Percentiles rank a stretch among this genome's conserved stretches.
These are phyloP conservation scores for Pythium insidiosum DNA, from an alignment of 352 stramenopile genomes.

Conservation along the genomic window DNA sequence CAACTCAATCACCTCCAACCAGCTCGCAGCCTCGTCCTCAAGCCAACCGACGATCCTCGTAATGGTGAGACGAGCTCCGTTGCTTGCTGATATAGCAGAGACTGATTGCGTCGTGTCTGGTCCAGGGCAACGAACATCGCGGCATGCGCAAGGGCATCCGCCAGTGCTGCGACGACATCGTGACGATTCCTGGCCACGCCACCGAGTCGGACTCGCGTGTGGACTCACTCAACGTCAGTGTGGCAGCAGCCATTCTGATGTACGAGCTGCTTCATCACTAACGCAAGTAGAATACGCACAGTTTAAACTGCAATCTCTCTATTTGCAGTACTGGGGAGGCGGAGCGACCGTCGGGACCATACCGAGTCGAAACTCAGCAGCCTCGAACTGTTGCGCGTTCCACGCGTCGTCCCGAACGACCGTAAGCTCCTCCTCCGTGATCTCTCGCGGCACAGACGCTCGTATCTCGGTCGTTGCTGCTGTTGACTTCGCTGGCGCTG, in stretches of 20 bases:
- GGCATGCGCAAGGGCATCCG: conserved; percentile 66
- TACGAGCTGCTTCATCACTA: conserved; percentile 75
- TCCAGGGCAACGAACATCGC: conserved; percentile 69
- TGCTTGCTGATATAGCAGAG: not conserved
- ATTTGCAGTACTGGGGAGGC: conserved; percentile 42
- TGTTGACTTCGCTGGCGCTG: too few species aligned
- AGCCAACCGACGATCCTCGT: conserved; percentile 67
- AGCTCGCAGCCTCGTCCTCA: conserved; percentile 33
- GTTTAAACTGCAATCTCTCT: too few species aligned
- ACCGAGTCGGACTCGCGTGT: conserved; percentile 55
- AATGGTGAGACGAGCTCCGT: conserved; percentile 35
- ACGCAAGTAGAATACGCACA: too few species aligned
- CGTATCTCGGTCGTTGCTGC: too few species aligned
- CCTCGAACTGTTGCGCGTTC: conserved; percentile 53
- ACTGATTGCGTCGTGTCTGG: not conserved
- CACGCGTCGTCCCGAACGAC: conserved; percentile 45
- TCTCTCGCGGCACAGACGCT: conserved; percentile 3
- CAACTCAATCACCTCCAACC: conserved; percentile 55
- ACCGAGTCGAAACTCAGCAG: conserved; percentile 37
- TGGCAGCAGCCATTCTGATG: conserved; percentile 65
- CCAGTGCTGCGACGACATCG: conserved; percentile 63
- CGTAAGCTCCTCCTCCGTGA: conserved; percentile 13
- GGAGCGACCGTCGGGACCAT: conserved; percentile 57
- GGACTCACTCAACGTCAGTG: conserved; percentile 79
- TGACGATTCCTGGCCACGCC: conserved; percentile 57